Evolutionary conservation across 1,139 yeast genomes (phyloP).

Genomic region (Sugiyamaella novakii): DNA sequence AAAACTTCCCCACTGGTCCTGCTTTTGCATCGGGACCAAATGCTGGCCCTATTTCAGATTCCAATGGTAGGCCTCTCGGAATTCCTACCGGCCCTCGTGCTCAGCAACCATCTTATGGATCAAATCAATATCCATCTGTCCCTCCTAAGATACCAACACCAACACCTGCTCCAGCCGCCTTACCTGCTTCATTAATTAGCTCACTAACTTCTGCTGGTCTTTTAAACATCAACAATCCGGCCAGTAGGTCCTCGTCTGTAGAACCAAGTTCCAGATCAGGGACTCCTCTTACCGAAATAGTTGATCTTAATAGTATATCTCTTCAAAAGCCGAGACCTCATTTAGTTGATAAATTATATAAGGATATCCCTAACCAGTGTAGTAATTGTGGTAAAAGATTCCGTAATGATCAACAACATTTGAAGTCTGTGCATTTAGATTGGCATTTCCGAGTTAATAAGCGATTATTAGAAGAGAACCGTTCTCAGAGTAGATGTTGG

Average conservation of each 20-base stretch:
- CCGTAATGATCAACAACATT: constrained; percentile 61
- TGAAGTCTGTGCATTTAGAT: constrained; percentile 69
- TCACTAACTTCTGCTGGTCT: constrained; percentile 31
- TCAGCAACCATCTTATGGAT: constrained; percentile 1
- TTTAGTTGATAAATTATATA: constrained; percentile 50
- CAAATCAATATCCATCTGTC: background rate
- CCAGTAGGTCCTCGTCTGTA: constrained; percentile 5
- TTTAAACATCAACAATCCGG: constrained; percentile 18
- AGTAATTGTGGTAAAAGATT: constrained; percentile 89
- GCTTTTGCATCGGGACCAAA: constrained; percentile 8
- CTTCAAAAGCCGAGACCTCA: constrained; percentile 40
- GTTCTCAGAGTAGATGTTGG: constrained; percentile 76
- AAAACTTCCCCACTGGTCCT: constrained; percentile 6
- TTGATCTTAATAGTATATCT: constrained; percentile 37
- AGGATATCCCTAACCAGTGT: constrained; percentile 75
- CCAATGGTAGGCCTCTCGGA: constrained; percentile 2
- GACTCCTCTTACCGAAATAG: constrained; percentile 19
- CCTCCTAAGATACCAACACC: background rate
- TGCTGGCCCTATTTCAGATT: constrained; percentile 2
- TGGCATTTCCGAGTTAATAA: constrained; percentile 96
- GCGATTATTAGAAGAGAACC: constrained; percentile 57
- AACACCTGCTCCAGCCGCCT: constrained; percentile 1
- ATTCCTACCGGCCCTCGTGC: constrained; percentile 10
- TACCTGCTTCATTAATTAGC: constrained; percentile 25
- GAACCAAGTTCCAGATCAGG: constrained; percentile 8